Conservation (phyloP, 2,329 filamentous ascomycete genomes). For the Microascus cirrosus region DNA sequence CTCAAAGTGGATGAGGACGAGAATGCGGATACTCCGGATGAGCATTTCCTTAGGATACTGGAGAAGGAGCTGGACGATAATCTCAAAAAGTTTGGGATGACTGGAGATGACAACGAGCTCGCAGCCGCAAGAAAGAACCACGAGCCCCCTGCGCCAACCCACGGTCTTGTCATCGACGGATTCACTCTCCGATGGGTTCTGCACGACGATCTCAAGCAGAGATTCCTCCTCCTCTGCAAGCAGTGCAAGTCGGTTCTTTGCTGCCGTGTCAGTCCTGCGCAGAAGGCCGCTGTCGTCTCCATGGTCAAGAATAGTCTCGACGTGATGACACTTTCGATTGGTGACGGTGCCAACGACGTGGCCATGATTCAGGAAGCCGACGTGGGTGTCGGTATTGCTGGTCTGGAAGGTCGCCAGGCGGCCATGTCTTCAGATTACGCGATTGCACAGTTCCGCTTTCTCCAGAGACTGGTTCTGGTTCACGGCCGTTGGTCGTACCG, state of each 20-base stretch:
- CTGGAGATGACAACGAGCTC: conserved; percentile 77
- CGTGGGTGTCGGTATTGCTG: conserved; percentile 91
- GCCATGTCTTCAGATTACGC: conserved; percentile 96
- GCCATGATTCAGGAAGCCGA: conserved; percentile 97
- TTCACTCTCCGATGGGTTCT: conserved; percentile 86
- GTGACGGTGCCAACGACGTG: conserved; percentile 90
- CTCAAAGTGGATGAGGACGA: conserved; percentile 75
- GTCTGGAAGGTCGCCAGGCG: conserved; percentile 83
- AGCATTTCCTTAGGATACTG: conserved; percentile 42
- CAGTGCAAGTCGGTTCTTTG: conserved; percentile 94
- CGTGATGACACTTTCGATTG: conserved; percentile 90
- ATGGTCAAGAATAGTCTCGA: conserved; percentile 94
- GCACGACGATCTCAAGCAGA: conserved; percentile 72
- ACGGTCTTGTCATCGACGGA: conserved; percentile 89
- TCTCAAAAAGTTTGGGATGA: conserved; percentile 63
- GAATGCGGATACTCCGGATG: conserved; percentile 31
- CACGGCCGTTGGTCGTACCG: conserved; percentile 97
- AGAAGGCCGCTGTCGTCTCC: conserved; percentile 92
- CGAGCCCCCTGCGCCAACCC: conserved; percentile 73
- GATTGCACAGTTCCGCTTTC: conserved; percentile 85
- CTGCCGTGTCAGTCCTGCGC: conserved; percentile 90
- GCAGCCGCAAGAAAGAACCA: conserved; percentile 70
- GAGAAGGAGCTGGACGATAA: conserved; percentile 65
- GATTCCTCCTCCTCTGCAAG: conserved; percentile 91
- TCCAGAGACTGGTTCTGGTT: conserved; percentile 75